Conservation (phyloP, 2,329 filamentous ascomycete species). For the Monosporascus sp. region DNA sequence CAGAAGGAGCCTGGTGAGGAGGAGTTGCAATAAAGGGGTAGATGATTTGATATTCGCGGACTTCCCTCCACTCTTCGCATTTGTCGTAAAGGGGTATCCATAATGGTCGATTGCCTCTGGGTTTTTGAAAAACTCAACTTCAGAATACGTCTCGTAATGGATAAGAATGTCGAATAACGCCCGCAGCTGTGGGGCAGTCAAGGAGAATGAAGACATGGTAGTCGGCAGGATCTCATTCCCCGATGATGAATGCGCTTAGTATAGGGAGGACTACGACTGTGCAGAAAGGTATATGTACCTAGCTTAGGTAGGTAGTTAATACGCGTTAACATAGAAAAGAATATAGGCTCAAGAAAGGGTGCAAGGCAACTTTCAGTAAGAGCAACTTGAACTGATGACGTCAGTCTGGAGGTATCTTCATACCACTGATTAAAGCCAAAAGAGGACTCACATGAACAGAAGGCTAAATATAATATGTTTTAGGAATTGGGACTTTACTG, state of each 20-base stretch:
- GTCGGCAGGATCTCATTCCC: neutral
- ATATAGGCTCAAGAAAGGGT: too few species aligned
- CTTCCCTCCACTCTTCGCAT: constrained; percentile 15
- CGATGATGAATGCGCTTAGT: neutral
- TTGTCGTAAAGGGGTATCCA: constrained; percentile 59
- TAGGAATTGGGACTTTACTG: too few species aligned
- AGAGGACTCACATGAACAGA: neutral
- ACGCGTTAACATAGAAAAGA: too few species aligned
- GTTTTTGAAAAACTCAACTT: constrained; percentile 67
- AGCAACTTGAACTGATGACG: neutral
- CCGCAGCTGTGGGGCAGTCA: constrained; percentile 37
- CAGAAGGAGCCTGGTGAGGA: constrained; percentile 61
- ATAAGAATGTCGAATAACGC: constrained; percentile 57
- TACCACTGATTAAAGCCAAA: neutral
- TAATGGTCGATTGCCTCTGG: constrained; percentile 60
- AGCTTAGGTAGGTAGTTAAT: too few species aligned
- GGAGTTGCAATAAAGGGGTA: constrained; percentile 62
- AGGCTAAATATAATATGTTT: too few species aligned
- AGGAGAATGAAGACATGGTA: constrained; percentile 9
- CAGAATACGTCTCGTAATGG: constrained; percentile 55
- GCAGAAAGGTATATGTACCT: too few species aligned
- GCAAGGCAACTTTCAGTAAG: too few species aligned
- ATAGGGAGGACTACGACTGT: neutral
- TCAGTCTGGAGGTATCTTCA: neutral
- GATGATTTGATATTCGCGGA: constrained; percentile 35